Conservation (phyloP, 148 eudicot genomes). For the Silene latifolia region DNA sequence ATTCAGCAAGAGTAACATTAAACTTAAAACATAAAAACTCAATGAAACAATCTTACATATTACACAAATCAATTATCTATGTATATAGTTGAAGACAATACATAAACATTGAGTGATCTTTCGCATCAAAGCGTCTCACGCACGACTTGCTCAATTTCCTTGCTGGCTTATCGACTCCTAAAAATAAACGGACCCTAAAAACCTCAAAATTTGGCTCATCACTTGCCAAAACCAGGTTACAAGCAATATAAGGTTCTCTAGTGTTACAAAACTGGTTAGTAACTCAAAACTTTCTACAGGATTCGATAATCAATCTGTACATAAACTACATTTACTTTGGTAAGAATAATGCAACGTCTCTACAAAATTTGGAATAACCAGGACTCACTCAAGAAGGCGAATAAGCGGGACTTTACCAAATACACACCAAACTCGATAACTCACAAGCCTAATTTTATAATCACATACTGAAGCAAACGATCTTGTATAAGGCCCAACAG, state of each 20-base stretch:
- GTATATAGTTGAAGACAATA: too few species aligned
- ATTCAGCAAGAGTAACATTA: too few species aligned
- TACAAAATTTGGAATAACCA: slow-evolving; percentile 29
- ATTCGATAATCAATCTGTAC: slow-evolving; percentile 21
- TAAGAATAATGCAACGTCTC: slow-evolving; percentile 19
- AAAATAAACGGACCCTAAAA: background rate
- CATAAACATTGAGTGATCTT: background rate
- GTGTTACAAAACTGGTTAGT: slow-evolving; percentile 8
- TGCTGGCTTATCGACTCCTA: background rate
- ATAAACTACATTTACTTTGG: slow-evolving; percentile 18
- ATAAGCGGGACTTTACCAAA: slow-evolving; percentile 10
- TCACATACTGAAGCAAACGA: slow-evolving; percentile 1
- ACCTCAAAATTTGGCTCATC: background rate
- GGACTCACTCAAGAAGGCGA: slow-evolving; percentile 13
- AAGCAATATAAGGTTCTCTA: background rate
- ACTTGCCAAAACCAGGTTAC: background rate
- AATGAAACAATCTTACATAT: background rate
- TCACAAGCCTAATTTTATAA: slow-evolving; percentile 15
- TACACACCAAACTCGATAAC: slow-evolving; percentile 11
- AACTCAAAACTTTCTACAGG: background rate
- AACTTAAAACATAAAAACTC: too few species aligned
- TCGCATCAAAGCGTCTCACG: background rate
- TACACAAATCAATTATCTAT: too few species aligned
- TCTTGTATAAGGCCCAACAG: background rate
- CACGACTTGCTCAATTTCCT: background rate